Conservation (phyloP, 371 early-diverging fungal genomes). For the Apophysomyces sp. region DNA sequence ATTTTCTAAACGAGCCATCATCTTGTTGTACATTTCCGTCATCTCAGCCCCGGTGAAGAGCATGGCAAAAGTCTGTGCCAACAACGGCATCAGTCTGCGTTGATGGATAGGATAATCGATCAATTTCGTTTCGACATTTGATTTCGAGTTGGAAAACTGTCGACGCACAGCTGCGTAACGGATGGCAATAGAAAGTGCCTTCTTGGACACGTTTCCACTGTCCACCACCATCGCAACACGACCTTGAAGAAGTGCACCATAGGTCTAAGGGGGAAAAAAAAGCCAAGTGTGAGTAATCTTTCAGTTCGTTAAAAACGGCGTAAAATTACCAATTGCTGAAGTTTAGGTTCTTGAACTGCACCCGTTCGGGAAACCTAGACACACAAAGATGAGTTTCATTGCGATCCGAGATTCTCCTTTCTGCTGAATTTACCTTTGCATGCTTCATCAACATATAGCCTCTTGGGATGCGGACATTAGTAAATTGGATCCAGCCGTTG, state of each 20-base stretch:
- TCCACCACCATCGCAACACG: constrained; percentile 91
- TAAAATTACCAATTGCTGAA: constrained; percentile 42
- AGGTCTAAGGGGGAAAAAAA: constrained; percentile 83
- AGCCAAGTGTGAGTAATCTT: neutral
- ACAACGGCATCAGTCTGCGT: constrained; percentile 86
- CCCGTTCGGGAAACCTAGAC: constrained; percentile 69
- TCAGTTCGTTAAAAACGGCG: neutral
- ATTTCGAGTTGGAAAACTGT: constrained; percentile 67
- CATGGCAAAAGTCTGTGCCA: constrained; percentile 92
- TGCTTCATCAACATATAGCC: constrained; percentile 90
- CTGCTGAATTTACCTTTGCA: constrained; percentile 54
- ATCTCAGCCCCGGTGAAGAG: constrained; percentile 87
- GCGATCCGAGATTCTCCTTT: neutral
- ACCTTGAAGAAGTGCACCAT: constrained; percentile 87
- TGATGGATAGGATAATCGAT: constrained; percentile 93
- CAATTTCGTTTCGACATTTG: constrained; percentile 79
- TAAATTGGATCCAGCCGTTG: constrained; percentile 86
- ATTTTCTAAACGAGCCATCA: constrained; percentile 73
- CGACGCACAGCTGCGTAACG: constrained; percentile 92
- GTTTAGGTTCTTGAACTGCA: constrained; percentile 66
- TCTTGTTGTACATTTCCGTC: constrained; percentile 69
- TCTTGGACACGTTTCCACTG: constrained; percentile 86
- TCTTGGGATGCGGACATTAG: constrained; percentile 78
- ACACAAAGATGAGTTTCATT: neutral
- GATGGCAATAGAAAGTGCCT: constrained; percentile 87